Percentiles rank a stretch among this genome's conserved stretches.
These are phyloP conservation scores for Quercus lobata DNA, from an alignment of 331 rosid genomes.

Conservation along the genomic window DNA sequence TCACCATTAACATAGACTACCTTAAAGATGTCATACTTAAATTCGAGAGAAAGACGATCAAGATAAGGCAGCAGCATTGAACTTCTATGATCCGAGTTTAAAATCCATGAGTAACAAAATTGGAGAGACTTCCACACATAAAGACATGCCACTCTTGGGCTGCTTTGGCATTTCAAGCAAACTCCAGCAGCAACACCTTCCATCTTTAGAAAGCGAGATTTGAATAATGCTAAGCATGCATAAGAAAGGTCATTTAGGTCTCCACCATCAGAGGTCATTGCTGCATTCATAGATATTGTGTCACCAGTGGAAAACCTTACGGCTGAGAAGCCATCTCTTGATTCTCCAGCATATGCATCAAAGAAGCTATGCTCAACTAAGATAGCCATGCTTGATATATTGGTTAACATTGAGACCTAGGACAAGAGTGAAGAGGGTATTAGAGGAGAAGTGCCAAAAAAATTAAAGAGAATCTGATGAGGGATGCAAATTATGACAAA, in stretches of 20 bases:
- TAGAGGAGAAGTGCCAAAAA: background rate
- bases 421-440: background rate
- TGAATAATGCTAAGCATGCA: constrained; percentile 51
- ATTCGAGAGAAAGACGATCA: constrained; percentile 44
- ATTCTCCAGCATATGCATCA: constrained; percentile 70
- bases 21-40: constrained; percentile 69
- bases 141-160: constrained; percentile 42
- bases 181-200: constrained; percentile 59
- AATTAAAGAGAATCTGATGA: no score
- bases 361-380: constrained; percentile 58
- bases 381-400: constrained; percentile 50
- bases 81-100: constrained; percentile 40
- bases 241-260: constrained; percentile 52
- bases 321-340: constrained; percentile 54
- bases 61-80: constrained; percentile 59
- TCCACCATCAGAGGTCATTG: constrained; percentile 13
- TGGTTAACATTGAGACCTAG: constrained; percentile 58
- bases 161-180: constrained; percentile 61
- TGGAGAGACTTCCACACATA: constrained; percentile 74
- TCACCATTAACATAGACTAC: constrained; percentile 60
- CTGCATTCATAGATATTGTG: constrained; percentile 45
- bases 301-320: constrained; percentile 56
- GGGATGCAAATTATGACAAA: background rate
- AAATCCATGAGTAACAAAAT: constrained; percentile 66
- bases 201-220: constrained; percentile 42